Conservation (phyloP, 768 basidiomycete genomes). For the Suillus placidus region DNA sequence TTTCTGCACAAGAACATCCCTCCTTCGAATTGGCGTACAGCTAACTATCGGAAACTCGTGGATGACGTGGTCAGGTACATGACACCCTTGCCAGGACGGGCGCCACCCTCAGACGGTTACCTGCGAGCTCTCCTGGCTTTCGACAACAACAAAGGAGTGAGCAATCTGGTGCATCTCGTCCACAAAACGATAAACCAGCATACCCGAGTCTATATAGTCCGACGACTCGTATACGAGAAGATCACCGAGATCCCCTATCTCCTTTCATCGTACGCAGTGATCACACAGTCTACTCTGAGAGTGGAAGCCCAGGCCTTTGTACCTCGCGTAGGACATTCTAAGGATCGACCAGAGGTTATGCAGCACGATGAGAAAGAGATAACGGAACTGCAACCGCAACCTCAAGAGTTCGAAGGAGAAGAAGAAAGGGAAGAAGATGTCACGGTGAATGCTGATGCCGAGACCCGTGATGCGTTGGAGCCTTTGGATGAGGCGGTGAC, state of each 20-base stretch:
- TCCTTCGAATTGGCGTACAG: slow-evolving; percentile 2
- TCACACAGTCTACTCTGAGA: slow-evolving; percentile 19
- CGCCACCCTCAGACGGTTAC: slow-evolving; percentile 9
- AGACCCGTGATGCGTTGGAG: slow-evolving; percentile 1
- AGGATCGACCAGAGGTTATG: neutral
- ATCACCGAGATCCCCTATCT: slow-evolving; percentile 35
- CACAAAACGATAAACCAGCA: slow-evolving; percentile 14
- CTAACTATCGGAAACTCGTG: slow-evolving; percentile 17
- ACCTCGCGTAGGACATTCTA: slow-evolving; percentile 12
- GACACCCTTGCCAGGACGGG: neutral
- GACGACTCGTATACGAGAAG: slow-evolving; percentile 33
- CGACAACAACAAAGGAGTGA: slow-evolving; percentile 17
- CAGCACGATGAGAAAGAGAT: neutral
- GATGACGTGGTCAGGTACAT: slow-evolving; percentile 9
- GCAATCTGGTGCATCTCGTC: slow-evolving; percentile 30
- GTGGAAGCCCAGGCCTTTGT: slow-evolving; percentile 23
- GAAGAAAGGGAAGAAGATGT: slow-evolving; percentile 20
- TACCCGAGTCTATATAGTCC: slow-evolving; percentile 15
- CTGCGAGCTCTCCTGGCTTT: slow-evolving; percentile 20
- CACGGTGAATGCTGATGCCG: neutral
- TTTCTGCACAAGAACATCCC: slow-evolving; percentile 9
- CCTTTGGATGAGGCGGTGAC: slow-evolving; percentile 11
- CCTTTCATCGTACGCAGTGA: slow-evolving; percentile 22
- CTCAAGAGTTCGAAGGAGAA: neutral
- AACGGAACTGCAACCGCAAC: neutral